Evolutionary conservation across 1,284 basidiomycete genomes (phyloP).

Genomic region (Ustilago bromivora): DNA sequence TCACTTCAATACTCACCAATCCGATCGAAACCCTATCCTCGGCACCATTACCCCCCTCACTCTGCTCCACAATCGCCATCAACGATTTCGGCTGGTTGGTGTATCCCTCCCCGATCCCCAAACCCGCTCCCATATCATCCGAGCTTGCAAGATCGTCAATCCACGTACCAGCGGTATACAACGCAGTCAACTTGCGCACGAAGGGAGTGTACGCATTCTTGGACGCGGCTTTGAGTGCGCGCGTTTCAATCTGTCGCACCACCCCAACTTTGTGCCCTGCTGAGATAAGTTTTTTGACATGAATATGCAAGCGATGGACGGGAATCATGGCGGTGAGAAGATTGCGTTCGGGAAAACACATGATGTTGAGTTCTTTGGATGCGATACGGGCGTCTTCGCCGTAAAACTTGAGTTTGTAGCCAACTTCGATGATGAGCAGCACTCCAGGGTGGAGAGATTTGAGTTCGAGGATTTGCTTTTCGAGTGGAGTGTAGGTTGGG

Average conservation of each 20-base stretch:
- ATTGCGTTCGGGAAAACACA: constrained; percentile 80
- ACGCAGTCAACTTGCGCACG: constrained; percentile 80
- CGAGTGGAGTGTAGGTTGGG: constrained; percentile 71
- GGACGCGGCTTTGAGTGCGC: constrained; percentile 87
- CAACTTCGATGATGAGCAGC: constrained; percentile 81
- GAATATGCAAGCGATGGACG: constrained; percentile 81
- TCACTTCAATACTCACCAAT: constrained; percentile 83
- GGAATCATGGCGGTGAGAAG: constrained; percentile 87
- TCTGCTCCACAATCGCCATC: constrained; percentile 76
- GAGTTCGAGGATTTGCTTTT: constrained; percentile 65
- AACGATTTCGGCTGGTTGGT: constrained; percentile 52
- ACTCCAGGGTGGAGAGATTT: constrained; percentile 75
- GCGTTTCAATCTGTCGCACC: constrained; percentile 89
- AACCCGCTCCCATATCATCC: constrained; percentile 69
- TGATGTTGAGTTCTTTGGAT: constrained; percentile 82
- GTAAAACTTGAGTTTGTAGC: constrained; percentile 77
- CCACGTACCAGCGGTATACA: constrained; percentile 90
- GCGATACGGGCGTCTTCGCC: constrained; percentile 91
- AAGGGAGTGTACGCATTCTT: constrained; percentile 75
- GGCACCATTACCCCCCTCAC: constrained; percentile 73
- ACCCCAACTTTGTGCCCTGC: constrained; percentile 88
- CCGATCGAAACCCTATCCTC: constrained; percentile 78
- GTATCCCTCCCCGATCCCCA: constrained; percentile 19
- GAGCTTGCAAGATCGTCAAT: constrained; percentile 79
- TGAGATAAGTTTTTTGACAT: constrained; percentile 83